Evolutionary conservation across 2,329 filamentous ascomycete species (phyloP).

Genomic region (Arachnomyces sp.): DNA sequence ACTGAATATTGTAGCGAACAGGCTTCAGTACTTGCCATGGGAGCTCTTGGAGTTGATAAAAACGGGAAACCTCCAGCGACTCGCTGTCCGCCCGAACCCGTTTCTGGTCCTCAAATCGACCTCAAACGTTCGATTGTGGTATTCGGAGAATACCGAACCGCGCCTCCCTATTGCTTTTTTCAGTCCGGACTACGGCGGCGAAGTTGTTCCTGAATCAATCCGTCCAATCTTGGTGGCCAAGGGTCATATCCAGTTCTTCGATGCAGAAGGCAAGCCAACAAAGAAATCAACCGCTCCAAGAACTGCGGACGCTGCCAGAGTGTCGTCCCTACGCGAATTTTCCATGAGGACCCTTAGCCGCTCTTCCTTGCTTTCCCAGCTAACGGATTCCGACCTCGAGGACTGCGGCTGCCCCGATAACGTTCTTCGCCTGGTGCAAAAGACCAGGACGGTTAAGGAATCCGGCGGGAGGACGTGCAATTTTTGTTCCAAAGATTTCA

Average conservation of each 20-base stretch:
- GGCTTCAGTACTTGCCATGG: slow-evolving; percentile 36
- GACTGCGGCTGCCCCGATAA: slow-evolving; percentile 29
- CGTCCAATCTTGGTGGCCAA: slow-evolving; percentile 18
- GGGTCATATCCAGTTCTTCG: slow-evolving; percentile 22
- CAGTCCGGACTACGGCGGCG: not conserved
- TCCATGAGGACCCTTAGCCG: slow-evolving; percentile 32
- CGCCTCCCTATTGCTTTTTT: slow-evolving; percentile 13
- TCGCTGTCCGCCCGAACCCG: slow-evolving; percentile 34
- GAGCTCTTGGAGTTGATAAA: slow-evolving; percentile 36
- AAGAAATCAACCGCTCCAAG: slow-evolving; percentile 5
- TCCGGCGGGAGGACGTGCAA: slow-evolving; percentile 34
- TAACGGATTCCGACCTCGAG: slow-evolving; percentile 27
- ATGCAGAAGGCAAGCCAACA: slow-evolving; percentile 27
- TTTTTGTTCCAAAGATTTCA: slow-evolving; percentile 32
- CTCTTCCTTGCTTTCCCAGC: slow-evolving; percentile 28
- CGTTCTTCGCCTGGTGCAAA: slow-evolving; percentile 28
- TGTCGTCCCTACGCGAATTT: slow-evolving; percentile 38
- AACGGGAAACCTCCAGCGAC: slow-evolving; percentile 30
- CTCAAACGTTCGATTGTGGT: no score
- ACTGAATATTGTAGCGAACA: slow-evolving; percentile 40
- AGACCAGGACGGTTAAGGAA: slow-evolving; percentile 27
- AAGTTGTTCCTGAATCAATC: not conserved
- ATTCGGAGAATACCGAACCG: no score
- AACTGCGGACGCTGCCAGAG: slow-evolving; percentile 10
- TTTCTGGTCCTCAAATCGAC: slow-evolving; percentile 17